Base-by-base conservation (phyloP, 2,329 filamentous ascomycete genomes). In the Eutypa lata region DNA sequence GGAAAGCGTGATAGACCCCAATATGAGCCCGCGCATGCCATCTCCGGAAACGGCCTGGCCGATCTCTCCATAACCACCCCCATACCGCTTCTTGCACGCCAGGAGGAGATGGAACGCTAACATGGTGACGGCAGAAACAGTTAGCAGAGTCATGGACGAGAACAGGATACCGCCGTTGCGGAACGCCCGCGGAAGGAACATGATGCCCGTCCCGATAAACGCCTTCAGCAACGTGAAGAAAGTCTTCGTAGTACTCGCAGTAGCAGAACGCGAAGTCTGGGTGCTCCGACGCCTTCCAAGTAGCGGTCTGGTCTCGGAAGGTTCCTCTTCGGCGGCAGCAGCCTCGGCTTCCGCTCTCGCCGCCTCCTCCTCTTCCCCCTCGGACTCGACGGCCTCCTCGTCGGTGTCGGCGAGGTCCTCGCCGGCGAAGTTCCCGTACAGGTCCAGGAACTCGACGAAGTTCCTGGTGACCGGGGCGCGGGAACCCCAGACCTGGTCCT, bases 191-290 rank as follows among this genome's bases (percentile, higher is more conserved):
- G 88, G 88, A 44, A 91, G 68, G 64, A 91, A 91, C 84, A 91
- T 90, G 67, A 91, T 91, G 55, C 88, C 88, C 0, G 88, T 91
- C 47, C 88, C 88, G 50, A 91, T 81, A 62, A 91, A 91, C 1
- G 88, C 88, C 68, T 91, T 91, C 49, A 91, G 74, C 10, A 91
- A 75, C 0, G 88, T 91, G 68, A 91, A 90, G 70, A 91, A 91
- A 0, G 88, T 86, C 72, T 89, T 88, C 38, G 80, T 71, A n/a
- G 81, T 86, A 49, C 81, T 80, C 2, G 88, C 86, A 61, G 88
- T 84, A 19, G 85, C 86, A 35, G 80, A 73, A 55, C 68, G 74
- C 45, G 47, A 65, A 61, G 48, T 63, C 21, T 78, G 71, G 1
- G 82, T 77, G 59, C 75, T 82, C 64, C 74, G 79, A 14, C 81